Evolutionary conservation across 2,329 filamentous ascomycete species (phyloP).

Genomic region (Colletotrichum karsti): DNA sequence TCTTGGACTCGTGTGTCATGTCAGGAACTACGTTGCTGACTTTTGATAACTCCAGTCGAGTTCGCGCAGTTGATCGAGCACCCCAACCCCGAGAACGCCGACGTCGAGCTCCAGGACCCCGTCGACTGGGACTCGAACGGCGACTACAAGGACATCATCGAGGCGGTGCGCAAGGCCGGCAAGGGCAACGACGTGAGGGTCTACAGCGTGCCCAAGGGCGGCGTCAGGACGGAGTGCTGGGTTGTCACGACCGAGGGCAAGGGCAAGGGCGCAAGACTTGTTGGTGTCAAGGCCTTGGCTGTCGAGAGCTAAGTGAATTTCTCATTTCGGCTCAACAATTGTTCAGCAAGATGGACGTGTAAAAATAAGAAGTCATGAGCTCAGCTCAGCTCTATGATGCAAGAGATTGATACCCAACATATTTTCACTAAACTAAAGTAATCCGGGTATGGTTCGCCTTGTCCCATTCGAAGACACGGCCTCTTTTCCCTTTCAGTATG

Average conservation of each 20-base stretch:
- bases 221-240: conserved; percentile 80
- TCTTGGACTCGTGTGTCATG: neutral
- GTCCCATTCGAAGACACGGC: neutral
- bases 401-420: no score
- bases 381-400: no score
- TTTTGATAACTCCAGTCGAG: conserved; percentile 45
- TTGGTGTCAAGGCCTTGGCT: conserved; percentile 81
- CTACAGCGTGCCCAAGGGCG: conserved; percentile 73
- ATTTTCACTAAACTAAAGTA: no score
- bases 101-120: conserved; percentile 72
- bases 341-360: no score
- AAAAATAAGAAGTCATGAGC: no score
- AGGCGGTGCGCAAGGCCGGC: conserved; percentile 72
- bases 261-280: conserved; percentile 65
- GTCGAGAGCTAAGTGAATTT: conserved; percentile 71
- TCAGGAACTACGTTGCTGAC: neutral
- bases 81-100: conserved; percentile 58
- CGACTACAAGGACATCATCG: conserved; percentile 74
- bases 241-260: conserved; percentile 71
- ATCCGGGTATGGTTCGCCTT: neutral
- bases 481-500: neutral
- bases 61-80: conserved; percentile 75
- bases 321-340: no score
- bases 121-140: conserved; percentile 78
- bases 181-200: conserved; percentile 76